phyloP scores from a whole-genome alignment of 352 stramenopile species.

The Phytophthora pini region DNA sequence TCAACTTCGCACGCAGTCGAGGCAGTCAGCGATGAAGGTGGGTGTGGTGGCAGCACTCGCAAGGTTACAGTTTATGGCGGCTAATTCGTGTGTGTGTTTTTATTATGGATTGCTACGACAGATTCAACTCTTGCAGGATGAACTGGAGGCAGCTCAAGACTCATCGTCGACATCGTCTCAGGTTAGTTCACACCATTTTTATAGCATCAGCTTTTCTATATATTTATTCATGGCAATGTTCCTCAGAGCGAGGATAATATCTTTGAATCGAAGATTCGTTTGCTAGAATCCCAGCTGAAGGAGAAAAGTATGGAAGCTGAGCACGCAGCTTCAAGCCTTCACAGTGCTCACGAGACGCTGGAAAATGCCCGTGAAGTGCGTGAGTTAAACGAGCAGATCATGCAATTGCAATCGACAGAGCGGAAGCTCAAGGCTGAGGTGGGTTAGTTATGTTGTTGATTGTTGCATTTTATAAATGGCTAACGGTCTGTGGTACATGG shows the following conservation, averaged over 20 bases:
- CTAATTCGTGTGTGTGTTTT: constrained; percentile 4
- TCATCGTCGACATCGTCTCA: constrained; percentile 45
- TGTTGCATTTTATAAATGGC: not conserved
- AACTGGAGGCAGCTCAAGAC: constrained; percentile 54
- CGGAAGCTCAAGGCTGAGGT: constrained; percentile 80
- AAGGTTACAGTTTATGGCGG: not conserved
- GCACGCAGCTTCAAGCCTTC: constrained; percentile 45
- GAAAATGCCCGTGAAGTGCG: constrained; percentile 60
- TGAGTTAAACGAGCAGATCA: constrained; percentile 65
- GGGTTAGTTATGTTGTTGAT: constrained; percentile 1
- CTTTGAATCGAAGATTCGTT: constrained; percentile 69
- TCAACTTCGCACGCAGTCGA: constrained; percentile 48
- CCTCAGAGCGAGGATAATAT: constrained; percentile 64
- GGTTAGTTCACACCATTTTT: constrained; percentile 23
- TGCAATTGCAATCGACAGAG: constrained; percentile 63
- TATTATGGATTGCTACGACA: constrained; percentile 20
- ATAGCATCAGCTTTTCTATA: constrained; percentile 6
- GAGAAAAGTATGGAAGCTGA: constrained; percentile 67
- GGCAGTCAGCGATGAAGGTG: constrained; percentile 68
- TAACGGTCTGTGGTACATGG: constrained; percentile 3
- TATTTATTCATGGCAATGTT: constrained; percentile 38
- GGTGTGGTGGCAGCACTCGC: not conserved
- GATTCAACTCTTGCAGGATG: constrained; percentile 70
- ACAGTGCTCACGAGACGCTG: constrained; percentile 55
- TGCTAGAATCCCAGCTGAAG: constrained; percentile 68